These are phyloP conservation scores for Aspergillus tamarii DNA, from an alignment of 2,329 filamentous ascomycete species.

Conservation along the genomic window DNA sequence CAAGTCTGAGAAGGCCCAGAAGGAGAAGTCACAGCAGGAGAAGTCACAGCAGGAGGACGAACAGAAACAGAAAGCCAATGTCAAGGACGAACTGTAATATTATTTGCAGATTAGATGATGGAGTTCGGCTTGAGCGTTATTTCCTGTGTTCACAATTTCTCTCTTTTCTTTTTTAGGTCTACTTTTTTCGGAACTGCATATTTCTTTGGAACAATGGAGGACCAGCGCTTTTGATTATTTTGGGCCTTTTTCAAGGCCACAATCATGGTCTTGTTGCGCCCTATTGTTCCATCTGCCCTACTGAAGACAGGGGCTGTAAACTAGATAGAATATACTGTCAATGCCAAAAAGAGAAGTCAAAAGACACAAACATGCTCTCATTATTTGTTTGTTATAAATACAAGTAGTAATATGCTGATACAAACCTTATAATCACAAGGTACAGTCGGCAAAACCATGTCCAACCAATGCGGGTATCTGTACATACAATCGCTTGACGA, in stretches of 20 bases:
- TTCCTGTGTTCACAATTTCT: slow-evolving; percentile 8
- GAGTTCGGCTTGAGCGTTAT: slow-evolving; percentile 20
- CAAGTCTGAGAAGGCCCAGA: slow-evolving; percentile 32
- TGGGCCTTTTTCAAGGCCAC: background rate
- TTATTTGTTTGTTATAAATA: slow-evolving; percentile 4
- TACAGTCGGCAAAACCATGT: background rate
- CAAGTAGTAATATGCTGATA: background rate
- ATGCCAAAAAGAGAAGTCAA: background rate
- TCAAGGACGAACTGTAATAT: slow-evolving; percentile 16
- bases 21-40: slow-evolving; percentile 21
- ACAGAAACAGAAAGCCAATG: slow-evolving; percentile 22
- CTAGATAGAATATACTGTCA: slow-evolving; percentile 14
- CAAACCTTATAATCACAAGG: slow-evolving; percentile 11
- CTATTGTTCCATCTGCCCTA: slow-evolving; percentile 2
- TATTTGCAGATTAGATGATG: slow-evolving; percentile 6
- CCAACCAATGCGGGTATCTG: background rate
- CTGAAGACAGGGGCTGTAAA: slow-evolving; percentile 7
- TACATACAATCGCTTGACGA: background rate
- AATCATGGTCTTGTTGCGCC: background rate
- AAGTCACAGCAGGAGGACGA: slow-evolving; percentile 18
- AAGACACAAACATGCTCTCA: background rate
- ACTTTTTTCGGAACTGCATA: background rate
- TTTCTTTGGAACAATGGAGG: background rate
- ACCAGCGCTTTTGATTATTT: background rate
- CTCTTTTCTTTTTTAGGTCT: background rate